Base-by-base conservation (phyloP, 169 alveolate species). In the Perkinsus olseni region DNA sequence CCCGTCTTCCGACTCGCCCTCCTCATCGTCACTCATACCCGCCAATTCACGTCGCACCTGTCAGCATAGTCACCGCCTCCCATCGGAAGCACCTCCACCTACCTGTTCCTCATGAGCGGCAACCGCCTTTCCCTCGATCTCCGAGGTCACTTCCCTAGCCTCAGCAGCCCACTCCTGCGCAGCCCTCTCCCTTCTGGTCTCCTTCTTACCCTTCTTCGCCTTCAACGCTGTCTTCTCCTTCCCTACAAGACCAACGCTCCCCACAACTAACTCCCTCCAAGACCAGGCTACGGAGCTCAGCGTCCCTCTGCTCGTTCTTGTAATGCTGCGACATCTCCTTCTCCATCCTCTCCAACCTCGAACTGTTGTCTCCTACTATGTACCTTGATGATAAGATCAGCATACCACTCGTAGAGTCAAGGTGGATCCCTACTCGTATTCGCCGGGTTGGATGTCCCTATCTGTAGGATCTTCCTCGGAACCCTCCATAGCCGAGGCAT, bases 301-400 rank as follows among this genome's bases (percentile, higher is more conserved):
- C 93, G 50, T 17, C 50, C 40, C 74, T 93, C 92, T 39, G 93
- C 82, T 62, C 82, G 1, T 13, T 62, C 82, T 62, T 62, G 34
- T 62, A 24, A 62, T 62, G 34, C 90, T 38, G n/a, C 40, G 38
- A 39, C 93, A 74, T 90, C 93, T 31, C 92, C 94, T 3, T 91
- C 93, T 62, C 91, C n/a, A 51, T 50, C 95, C 48, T 74, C 93
- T 91, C 91, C 90, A 20, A 39, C 93, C 50, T 21, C 82, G 91
- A 39, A 17, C 91, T 45, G 40, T 39, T 37, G 0, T 39, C 39
- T 24, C 48, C 37, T 38, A 0, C 74, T 36, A 34, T 50, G 91
- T 45, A 31, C 93, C 51, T 91, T 92, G 4, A 37, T 94, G 24
- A 48, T 93, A 0, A 50, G 93, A 3, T 91, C 95, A 0, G n/a